These are phyloP conservation scores for Grosmannia huntii DNA, from an alignment of 2,329 filamentous ascomycete species.

Conservation along the genomic window DNA sequence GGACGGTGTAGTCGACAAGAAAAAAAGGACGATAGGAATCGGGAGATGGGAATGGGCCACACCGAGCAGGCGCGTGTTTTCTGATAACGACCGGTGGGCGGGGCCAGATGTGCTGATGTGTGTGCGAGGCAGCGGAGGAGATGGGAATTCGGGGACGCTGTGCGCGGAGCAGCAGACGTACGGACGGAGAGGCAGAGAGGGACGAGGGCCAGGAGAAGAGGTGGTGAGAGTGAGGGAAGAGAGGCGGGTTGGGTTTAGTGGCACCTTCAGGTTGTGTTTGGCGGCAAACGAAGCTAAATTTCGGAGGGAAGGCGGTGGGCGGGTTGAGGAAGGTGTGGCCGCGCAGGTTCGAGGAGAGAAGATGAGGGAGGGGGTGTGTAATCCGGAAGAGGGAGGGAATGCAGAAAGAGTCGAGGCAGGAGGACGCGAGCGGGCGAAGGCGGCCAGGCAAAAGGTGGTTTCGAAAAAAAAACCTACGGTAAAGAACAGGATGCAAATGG, in stretches of 20 bases:
- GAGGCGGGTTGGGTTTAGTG: background rate
- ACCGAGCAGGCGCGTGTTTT: background rate
- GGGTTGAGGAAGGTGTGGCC: background rate
- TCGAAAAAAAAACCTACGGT: background rate
- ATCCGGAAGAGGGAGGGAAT: background rate
- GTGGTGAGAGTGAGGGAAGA: slow-evolving; percentile 1
- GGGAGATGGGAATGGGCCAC: background rate
- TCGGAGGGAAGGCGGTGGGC: background rate
- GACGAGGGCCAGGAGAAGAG: background rate
- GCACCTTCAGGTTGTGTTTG: slow-evolving; percentile 4
- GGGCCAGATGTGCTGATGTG: background rate
- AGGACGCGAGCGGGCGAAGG: no score
- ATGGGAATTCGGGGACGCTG: background rate
- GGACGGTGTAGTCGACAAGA: background rate
- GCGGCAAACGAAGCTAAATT: slow-evolving; percentile 6
- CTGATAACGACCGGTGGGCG: background rate
- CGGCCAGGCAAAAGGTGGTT: no score
- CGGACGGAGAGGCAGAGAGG: background rate
- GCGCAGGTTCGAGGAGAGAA: background rate
- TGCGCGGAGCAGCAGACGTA: background rate
- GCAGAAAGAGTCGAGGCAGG: background rate
- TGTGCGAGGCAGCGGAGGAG: background rate
- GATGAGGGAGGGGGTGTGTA: background rate
- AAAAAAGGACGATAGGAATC: background rate
- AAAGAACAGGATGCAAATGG: background rate